These are phyloP conservation scores for Saccharomycopsis oosterbeekiorum DNA, from an alignment of 805 yeast genomes.

Conservation along the genomic window DNA sequence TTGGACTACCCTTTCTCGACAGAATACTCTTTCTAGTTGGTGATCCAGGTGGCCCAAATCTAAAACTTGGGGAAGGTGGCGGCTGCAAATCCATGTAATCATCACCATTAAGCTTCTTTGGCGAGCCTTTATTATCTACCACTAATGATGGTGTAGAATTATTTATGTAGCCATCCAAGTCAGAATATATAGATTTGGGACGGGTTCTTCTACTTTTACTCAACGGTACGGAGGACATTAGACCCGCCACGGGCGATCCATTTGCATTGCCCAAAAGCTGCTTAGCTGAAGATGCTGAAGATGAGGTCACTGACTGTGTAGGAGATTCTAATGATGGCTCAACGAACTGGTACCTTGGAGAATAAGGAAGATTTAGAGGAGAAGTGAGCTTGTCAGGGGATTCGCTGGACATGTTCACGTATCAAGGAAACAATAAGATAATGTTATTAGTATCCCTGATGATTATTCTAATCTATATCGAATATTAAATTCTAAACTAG, in stretches of 20 bases:
- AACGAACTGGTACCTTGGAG: not conserved
- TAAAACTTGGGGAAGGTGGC: not conserved
- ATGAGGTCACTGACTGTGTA: not conserved
- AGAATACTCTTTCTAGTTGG: constrained; percentile 10
- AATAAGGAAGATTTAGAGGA: not conserved
- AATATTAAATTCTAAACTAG: too few relatives aligned
- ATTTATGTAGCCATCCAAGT: constrained; percentile 15
- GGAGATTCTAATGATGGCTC: not conserved
- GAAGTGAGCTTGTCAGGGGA: not conserved
- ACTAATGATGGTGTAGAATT: constrained; percentile 14
- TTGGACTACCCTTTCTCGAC: constrained; percentile 4
- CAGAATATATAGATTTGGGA: constrained; percentile 17
- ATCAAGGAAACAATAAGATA: not conserved
- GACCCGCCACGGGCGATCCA: not conserved
- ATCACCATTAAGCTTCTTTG: constrained; percentile 3
- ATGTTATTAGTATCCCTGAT: too few relatives aligned
- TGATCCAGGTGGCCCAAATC: constrained; percentile 14
- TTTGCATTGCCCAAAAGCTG: not conserved
- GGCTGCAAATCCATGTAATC: constrained; percentile 3
- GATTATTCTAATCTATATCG: too few relatives aligned
- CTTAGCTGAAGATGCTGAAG: not conserved
- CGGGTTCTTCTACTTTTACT: constrained; percentile 10
- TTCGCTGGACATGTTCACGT: not conserved
- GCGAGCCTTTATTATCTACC: constrained; percentile 5
- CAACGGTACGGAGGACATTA: not conserved